Evolutionary conservation across 768 basidiomycete species (phyloP), one percentile per base, ranked within the genome.

Genomic region (Hygrocybe punicea): DNA sequence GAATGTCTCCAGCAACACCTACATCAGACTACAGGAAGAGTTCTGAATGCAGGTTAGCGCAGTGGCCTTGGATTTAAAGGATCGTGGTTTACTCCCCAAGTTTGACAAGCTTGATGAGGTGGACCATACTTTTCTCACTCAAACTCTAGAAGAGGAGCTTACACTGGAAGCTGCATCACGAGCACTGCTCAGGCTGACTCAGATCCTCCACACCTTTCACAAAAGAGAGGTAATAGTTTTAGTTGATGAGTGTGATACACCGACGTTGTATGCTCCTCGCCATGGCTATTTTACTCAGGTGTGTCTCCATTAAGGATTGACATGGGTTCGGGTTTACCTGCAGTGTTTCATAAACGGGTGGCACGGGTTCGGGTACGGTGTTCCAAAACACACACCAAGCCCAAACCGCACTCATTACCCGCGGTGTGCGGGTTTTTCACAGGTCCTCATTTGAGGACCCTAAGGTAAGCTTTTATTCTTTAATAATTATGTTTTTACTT

Each of bases 201-300:
- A 47, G 29, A 10, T 53, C 14, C 37, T 53, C 40, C 52, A 53
- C 17, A 21, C 24, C 49, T 33, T 51, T 8, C 21, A 21, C 49
- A 51, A 51, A 23, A 51, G 49, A 51, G 16, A 51, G 25, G 49
- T 51, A 33, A 33, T 51, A 8, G 21, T 51, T 51, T 51, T 51
- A 21, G 49, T 51, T 51, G 49, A 51, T 19, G 49, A 51, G 24
- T 51, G 25, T 33, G 25, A 51, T 51, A 51, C 49, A 13, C 49
- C 33, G 25, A 35, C 45, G 45, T 47, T 17, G 45, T 47, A 47
- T 47, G 23, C 45, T 10, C 8, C 21, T 51, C 33, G 19, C 8
- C 11, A 24, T 33, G 49, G 33, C 49, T 51, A 51, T 51, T 51
- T 51, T 33, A 10, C 49, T 33, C 9, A 51, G 49, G 49, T 51